Evolutionary conservation across 257 asterid species (phyloP).

Genomic region (Nicotiana tabacum): DNA sequence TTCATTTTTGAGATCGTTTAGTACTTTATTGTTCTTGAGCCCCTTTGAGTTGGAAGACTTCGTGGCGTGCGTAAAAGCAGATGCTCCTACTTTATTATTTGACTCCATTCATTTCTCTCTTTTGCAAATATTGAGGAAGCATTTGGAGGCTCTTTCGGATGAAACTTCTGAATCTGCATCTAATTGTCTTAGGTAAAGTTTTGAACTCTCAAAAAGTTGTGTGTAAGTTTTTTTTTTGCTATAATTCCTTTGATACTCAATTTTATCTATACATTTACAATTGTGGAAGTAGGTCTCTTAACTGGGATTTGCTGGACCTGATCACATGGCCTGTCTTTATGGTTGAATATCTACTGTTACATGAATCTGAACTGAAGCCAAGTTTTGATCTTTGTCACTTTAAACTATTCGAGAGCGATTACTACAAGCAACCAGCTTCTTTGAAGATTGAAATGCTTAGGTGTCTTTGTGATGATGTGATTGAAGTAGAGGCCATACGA

Average conservation of each 20-base stretch:
- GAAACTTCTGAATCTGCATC: constrained; percentile 68
- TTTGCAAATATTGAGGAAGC: constrained; percentile 67
- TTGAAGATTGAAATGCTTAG: constrained; percentile 73
- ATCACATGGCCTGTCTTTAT: constrained; percentile 91
- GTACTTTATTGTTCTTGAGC: constrained; percentile 72
- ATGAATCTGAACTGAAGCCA: constrained; percentile 55
- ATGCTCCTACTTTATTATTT: constrained; percentile 57
- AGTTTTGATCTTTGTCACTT: constrained; percentile 52
- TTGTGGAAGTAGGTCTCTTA: constrained; percentile 56
- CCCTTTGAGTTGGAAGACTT: constrained; percentile 85
- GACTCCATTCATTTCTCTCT: constrained; percentile 84
- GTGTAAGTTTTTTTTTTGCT: background rate
- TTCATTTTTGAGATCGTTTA: constrained; percentile 91
- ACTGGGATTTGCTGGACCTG: constrained; percentile 91
- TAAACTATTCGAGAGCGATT: constrained; percentile 55
- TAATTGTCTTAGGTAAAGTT: constrained; percentile 67
- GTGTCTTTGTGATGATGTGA: constrained; percentile 87
- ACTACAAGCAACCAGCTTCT: constrained; percentile 57
- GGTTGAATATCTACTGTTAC: constrained; percentile 73
- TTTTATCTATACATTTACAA: constrained; percentile 10
- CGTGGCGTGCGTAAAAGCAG: constrained; percentile 57
- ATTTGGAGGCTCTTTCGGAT: constrained; percentile 58
- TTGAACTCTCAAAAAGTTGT: constrained; percentile 16
- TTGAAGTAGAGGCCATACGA: constrained; percentile 66
- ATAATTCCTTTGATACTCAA: constrained; percentile 13